A percentile compares a stretch with the other conserved stretches of the same genome.
phyloP scores from a whole-genome alignment of 768 basidiomycete species.

The Russula dissimulans region DNA sequence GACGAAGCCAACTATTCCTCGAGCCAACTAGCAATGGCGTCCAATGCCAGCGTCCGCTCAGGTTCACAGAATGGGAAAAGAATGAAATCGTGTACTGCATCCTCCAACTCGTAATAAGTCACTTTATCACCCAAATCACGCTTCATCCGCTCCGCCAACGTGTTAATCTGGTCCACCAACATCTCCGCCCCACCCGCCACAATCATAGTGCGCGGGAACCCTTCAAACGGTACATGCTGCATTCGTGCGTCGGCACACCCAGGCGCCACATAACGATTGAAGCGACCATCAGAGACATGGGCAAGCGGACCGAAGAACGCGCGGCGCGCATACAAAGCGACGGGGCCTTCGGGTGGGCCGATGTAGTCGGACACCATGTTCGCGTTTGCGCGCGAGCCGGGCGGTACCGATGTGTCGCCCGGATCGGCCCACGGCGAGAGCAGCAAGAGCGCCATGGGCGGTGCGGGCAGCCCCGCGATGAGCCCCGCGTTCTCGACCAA shows the following conservation, averaged over 20 bases:
- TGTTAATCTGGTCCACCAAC: slow-evolving; percentile 31
- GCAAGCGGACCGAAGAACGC: slow-evolving; percentile 15
- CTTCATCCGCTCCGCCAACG: slow-evolving; percentile 22
- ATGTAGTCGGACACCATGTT: slow-evolving; percentile 10
- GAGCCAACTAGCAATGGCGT: slow-evolving; percentile 18
- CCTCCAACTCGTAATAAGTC: slow-evolving; percentile 25
- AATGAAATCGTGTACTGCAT: slow-evolving; percentile 26
- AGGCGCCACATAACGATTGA: slow-evolving; percentile 1
- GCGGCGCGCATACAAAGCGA: slow-evolving; percentile 2
- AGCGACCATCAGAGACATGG: background rate
- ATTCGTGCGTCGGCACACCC: slow-evolving; percentile 16
- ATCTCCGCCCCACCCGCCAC: slow-evolving; percentile 26
- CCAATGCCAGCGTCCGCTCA: slow-evolving; percentile 22
- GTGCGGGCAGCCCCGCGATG: background rate
- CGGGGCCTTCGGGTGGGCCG: background rate
- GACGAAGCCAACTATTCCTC: background rate
- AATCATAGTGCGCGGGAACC: slow-evolving; percentile 30
- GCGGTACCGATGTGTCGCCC: slow-evolving; percentile 1
- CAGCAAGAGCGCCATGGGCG: slow-evolving; percentile 2
- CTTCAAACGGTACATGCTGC: slow-evolving; percentile 22
- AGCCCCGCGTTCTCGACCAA: slow-evolving; percentile 28
- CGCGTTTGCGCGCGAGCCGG: slow-evolving; percentile 3
- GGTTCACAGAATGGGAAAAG: slow-evolving; percentile 21
- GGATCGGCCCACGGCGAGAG: slow-evolving; percentile 13
- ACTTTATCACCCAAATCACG: slow-evolving; percentile 28